Evolutionary conservation across 2,329 filamentous ascomycete genomes (phyloP).

Genomic region (Ascochyta rabiei): DNA sequence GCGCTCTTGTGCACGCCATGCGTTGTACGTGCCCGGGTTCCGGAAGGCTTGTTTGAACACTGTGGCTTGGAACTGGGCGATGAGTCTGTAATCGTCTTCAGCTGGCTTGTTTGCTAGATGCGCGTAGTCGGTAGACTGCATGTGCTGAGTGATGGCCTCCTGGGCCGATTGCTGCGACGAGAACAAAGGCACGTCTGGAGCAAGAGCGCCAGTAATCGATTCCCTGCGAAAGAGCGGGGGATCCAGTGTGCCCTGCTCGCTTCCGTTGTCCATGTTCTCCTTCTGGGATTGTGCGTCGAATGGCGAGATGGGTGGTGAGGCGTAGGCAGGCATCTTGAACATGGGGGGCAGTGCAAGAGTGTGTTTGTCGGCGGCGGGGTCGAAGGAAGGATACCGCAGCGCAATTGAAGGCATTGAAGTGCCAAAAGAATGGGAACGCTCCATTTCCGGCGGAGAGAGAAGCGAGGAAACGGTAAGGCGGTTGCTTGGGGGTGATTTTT

Average conservation of each 20-base stretch:
- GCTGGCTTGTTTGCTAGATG: constrained; percentile 38
- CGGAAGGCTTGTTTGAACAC: constrained; percentile 39
- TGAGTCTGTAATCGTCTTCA: constrained; percentile 47
- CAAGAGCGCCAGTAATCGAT: constrained; percentile 31
- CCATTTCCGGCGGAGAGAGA: constrained; percentile 50
- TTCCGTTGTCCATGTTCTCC: constrained; percentile 42
- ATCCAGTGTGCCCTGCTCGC: constrained; percentile 40
- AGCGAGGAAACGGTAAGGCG: constrained; percentile 47
- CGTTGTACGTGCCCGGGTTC: constrained; percentile 48
- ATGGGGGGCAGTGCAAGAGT: constrained; percentile 16
- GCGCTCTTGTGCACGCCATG: constrained; percentile 53
- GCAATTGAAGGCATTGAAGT: constrained; percentile 37
- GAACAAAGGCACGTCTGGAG: constrained; percentile 45
- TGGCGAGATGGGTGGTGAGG: constrained; percentile 50
- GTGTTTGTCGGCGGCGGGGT: constrained; percentile 24
- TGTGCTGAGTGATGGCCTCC: constrained; percentile 45
- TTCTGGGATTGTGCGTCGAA: constrained; percentile 45
- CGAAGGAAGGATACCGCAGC: constrained; percentile 22
- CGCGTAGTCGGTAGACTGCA: constrained; percentile 40
- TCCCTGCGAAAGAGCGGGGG: constrained; percentile 42
- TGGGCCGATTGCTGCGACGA: constrained; percentile 17
- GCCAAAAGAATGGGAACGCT: constrained; percentile 48
- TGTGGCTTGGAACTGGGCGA: constrained; percentile 41
- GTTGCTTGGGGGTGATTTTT: constrained; percentile 38
- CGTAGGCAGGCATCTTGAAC: constrained; percentile 39